Base-by-base conservation (phyloP, 768 basidiomycete genomes). In the Russula emetica region DNA sequence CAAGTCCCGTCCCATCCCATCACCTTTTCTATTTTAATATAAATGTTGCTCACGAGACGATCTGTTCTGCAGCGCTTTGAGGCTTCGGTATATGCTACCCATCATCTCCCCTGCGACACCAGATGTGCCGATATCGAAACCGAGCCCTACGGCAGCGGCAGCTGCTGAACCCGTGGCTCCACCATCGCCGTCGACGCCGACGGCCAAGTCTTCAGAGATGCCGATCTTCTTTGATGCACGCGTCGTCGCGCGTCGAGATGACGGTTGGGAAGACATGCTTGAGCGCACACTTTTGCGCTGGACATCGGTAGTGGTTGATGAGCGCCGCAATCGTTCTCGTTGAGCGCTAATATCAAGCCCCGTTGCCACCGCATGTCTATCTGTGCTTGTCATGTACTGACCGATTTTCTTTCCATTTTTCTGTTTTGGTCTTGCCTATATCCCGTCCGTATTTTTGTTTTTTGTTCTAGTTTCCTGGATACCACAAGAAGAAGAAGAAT, bases 241-340 rank as follows among this genome's bases (percentile, higher is more conserved):
- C 51, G 73, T 85, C 2, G 83, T 94, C 2, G 93, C 92, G 30
- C 78, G 83, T 62, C 83, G 79, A 61, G 92, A 88, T 13, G 79
- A 81, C 0, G 92, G 89, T 0, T 96, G 93, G 94, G 86, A 92
- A 61, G 76, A 77, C 28, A 91, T 93, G 88, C 78, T 96, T 5
- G 85, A 89, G 72, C 69, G 69, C 26, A 79, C 83, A 0, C 74
- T 93, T 13, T 53, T 32, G 32, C 32, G 32, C 32, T 82, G 47
- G 32, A 32, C 32, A 32, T 32, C 32, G 32, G 32, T 32, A 9
- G 85, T 86, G 8, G 82, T 91, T 4, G 81, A 83, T 42, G 93
- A 96, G 76, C 75, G 76, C 72, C 54, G 80, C 73, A 60, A 70
- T 68, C 66, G 73, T 4, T 51, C 65, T n/a, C 36, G 56, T 11